Evolutionary conservation across 495 filamentous ascomycete genomes (phyloP).

Genomic region (Aspergillus haitiensis): DNA sequence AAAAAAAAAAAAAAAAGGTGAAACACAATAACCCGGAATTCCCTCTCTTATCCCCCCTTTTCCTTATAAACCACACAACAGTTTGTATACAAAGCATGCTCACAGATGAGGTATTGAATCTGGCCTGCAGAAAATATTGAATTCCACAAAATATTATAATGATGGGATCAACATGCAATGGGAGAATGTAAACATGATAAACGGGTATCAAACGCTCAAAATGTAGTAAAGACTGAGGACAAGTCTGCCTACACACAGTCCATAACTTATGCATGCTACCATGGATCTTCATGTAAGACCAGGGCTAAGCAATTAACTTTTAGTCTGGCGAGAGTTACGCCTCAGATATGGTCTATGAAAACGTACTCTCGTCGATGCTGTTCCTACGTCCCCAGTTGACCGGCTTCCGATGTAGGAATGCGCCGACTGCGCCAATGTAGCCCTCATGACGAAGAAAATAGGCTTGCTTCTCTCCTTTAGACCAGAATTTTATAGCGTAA

Average conservation of each 20-base stretch:
- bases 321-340: too few species aligned
- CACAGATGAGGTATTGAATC: slow-evolving; percentile 12
- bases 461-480: slow-evolving; percentile 86
- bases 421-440: slow-evolving; percentile 94
- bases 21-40: too few species aligned
- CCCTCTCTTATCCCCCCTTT: too few species aligned
- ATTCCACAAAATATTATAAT: slow-evolving; percentile 10
- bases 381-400: slow-evolving; percentile 87
- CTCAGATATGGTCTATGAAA: slow-evolving; percentile 24
- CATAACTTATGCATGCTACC: slow-evolving; percentile 11
- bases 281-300: neutral
- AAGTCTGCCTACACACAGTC: neutral
- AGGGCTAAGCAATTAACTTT: neutral
- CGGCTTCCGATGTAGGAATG: slow-evolving; percentile 88
- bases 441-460: slow-evolving; percentile 97
- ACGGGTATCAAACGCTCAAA: slow-evolving; percentile 28
- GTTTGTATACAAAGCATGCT: slow-evolving; percentile 12
- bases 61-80: neutral
- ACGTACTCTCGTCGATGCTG: slow-evolving; percentile 57
- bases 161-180: slow-evolving; percentile 16
- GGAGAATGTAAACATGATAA: slow-evolving; percentile 17
- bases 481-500: slow-evolving; percentile 97
- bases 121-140: slow-evolving; percentile 16
- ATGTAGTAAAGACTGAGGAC: neutral
- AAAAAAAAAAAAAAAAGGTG: slow-evolving; percentile 1